phyloP scores from a whole-genome alignment of 139 green algal species.

The Ettlia oleoabundans region DNA sequence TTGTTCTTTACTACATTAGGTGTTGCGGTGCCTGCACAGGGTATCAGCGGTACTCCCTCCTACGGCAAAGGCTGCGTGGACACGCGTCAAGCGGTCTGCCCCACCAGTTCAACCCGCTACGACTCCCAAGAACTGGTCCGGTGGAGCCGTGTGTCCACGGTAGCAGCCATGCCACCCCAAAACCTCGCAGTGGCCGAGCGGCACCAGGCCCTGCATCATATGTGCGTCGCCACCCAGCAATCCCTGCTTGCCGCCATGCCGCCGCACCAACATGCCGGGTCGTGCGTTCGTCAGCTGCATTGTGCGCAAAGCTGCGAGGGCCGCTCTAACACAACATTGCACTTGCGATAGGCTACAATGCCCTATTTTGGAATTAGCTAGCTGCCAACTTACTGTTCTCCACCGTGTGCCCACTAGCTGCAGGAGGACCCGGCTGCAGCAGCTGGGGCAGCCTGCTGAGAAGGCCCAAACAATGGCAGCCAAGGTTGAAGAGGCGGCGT shows the following conservation, averaged over 20 bases:
- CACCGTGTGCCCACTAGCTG: neutral
- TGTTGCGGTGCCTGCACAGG: no score
- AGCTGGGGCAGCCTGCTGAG: constrained; percentile 35
- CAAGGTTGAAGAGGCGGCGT: neutral
- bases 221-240: neutral
- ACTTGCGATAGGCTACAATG: no score
- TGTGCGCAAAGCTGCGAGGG: no score
- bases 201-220: neutral
- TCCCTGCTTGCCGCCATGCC: neutral
- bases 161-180: neutral
- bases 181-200: neutral
- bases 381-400: neutral
- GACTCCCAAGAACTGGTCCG: no score
- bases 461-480: constrained; percentile 27
- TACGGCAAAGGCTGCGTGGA: no score
- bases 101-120: neutral
- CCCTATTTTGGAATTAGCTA: no score
- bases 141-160: neutral
- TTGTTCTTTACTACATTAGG: no score
- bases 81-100: no score
- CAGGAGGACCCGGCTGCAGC: neutral
- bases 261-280: neutral
- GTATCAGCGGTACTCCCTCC: no score
- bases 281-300: no score
- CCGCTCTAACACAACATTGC: no score